A percentile compares a stretch with the other conserved stretches of the same genome.
These are phyloP conservation scores for Sugiyamaella floridensis DNA, from an alignment of 805 yeast species.

Conservation along the genomic window DNA sequence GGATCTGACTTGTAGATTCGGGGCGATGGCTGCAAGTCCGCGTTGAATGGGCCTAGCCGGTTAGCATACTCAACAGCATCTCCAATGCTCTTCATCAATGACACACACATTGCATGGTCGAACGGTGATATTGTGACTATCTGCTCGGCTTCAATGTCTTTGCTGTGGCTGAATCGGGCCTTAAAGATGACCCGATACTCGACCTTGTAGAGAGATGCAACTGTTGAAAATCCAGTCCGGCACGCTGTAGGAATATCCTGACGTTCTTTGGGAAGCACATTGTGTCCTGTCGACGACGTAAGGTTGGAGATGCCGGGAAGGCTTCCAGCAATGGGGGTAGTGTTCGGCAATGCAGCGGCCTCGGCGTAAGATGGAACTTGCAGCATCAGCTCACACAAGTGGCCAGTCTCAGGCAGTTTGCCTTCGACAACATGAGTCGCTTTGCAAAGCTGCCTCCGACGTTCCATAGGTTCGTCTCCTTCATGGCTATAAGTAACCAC, in stretches of 20 bases:
- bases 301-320: not conserved
- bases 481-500: conserved; percentile 27
- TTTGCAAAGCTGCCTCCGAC: conserved; percentile 28
- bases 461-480: conserved; percentile 29
- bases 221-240: conserved; percentile 31
- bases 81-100: conserved; percentile 29
- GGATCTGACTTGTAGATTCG: conserved; percentile 9
- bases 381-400: conserved; percentile 23
- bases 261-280: conserved; percentile 27
- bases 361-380: conserved; percentile 25
- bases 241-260: conserved; percentile 32
- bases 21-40: conserved; percentile 11
- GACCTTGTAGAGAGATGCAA: conserved; percentile 30
- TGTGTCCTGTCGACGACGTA: conserved; percentile 13
- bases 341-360: conserved; percentile 9
- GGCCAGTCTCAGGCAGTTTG: conserved; percentile 23
- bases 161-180: conserved; percentile 33
- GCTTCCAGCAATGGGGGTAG: not conserved
- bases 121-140: conserved; percentile 33
- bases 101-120: conserved; percentile 30
- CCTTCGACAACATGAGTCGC: conserved; percentile 22
- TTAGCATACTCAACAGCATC: conserved; percentile 30
- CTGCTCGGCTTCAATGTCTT: conserved; percentile 32
- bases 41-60: conserved; percentile 1
- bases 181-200: conserved; percentile 29